Base-by-base conservation (phyloP, 139 green algal genomes). In the Chlamydomonas asymmetrica region DNA sequence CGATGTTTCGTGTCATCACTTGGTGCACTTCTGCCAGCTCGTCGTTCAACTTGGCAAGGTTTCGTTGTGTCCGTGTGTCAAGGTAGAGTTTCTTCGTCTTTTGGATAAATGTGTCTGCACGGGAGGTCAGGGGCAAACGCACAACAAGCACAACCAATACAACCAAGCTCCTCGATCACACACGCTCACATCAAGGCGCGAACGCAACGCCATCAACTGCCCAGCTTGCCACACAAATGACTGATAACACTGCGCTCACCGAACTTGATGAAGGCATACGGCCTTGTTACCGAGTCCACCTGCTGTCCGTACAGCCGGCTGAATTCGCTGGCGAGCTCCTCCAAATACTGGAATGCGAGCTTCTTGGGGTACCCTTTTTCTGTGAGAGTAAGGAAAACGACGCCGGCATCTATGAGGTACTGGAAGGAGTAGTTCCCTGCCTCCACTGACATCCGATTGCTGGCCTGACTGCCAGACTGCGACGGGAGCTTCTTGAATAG, bases 191-290 rank as follows among this genome's bases (percentile, higher is more conserved):
- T n/a, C n/a, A n/a, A n/a, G n/a, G n/a, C n/a, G n/a, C n/a, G n/a
- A n/a, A n/a, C n/a, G n/a, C n/a, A n/a, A n/a, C n/a, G n/a, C n/a
- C n/a, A n/a, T n/a, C n/a, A n/a, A n/a, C n/a, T n/a, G n/a, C n/a
- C n/a, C n/a, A n/a, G n/a, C n/a, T n/a, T n/a, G n/a, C n/a, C n/a
- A n/a, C n/a, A n/a, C n/a, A n/a, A n/a, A n/a, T n/a, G n/a, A n/a
- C n/a, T n/a, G n/a, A n/a, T n/a, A n/a, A n/a, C n/a, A n/a, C n/a
- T n/a, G n/a, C n/a, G n/a, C n/a, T 74, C 79, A 97, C 94, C 95
- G 84, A 99, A 99, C 80, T 99, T 99, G 73, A 99, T 98, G 83
- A 99, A 99, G 7, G 97, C 97, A 69, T 99, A 99, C 0, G 96
- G 97, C 38, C 95, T 82, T 25, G 88, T 91, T 6, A 95, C 93